Evolutionary conservation across 805 yeast species (phyloP).

Genomic region (Wickerhamiella azymoides): DNA sequence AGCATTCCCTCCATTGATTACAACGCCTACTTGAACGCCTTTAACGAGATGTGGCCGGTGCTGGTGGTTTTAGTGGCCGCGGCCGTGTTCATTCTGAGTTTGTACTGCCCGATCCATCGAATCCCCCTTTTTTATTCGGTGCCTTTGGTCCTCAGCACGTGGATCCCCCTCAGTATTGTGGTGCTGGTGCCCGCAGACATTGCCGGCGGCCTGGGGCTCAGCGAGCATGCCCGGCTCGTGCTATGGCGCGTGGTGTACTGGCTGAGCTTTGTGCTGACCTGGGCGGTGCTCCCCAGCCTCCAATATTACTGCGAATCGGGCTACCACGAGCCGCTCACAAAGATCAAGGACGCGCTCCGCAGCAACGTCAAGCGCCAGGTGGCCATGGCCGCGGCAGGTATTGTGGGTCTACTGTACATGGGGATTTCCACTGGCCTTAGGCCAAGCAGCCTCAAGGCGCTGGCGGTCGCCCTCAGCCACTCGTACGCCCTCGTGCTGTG

Average conservation of each 20-base stretch:
- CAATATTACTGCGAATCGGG: constrained; percentile 68
- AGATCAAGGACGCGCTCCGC: constrained; percentile 43
- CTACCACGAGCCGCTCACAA: constrained; percentile 33
- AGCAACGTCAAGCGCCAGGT: constrained; percentile 48
- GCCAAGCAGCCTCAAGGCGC: constrained; percentile 42
- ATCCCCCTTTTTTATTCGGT: constrained; percentile 15
- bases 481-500: constrained; percentile 62
- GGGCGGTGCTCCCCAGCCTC: constrained; percentile 59
- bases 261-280: constrained; percentile 66
- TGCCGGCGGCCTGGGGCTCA: constrained; percentile 31
- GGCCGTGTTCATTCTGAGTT: constrained; percentile 1
- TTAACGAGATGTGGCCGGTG: constrained; percentile 4
- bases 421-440: constrained; percentile 41
- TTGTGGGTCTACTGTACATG: constrained; percentile 46
- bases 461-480: constrained; percentile 64
- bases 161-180: constrained; percentile 61
- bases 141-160: constrained; percentile 32
- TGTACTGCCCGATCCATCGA: constrained; percentile 4
- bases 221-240: constrained; percentile 34
- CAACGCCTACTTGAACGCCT: background rate
- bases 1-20: constrained; percentile 2
- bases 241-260: constrained; percentile 70
- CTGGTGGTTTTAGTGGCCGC: background rate
- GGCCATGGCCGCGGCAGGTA: constrained; percentile 38
- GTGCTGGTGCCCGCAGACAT: constrained; percentile 65